Evolutionary conservation across 371 early-diverging fungal genomes (phyloP), one percentile per base, ranked within the genome.

Genomic region (Mortierella sp.): DNA sequence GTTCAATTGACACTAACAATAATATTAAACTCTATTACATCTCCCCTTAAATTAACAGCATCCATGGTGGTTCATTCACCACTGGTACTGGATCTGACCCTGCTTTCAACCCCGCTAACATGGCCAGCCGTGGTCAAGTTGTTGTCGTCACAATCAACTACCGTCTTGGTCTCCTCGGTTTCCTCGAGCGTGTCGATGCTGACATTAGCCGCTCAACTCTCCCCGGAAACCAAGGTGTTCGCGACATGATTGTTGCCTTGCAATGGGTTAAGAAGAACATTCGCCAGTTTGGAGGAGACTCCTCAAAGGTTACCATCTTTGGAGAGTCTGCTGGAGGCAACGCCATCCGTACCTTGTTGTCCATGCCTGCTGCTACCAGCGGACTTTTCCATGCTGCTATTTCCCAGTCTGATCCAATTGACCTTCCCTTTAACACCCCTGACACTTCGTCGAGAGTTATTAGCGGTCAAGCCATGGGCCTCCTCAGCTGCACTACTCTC

Each of bases 251-350:
- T 24, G 69, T 86, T 36, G 89, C 88, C 19, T 69, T 89, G 40
- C 28, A 85, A 59, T 89, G 89, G 89, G 84, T 88, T 43, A 70
- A 85, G 68, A 75, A 62, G 15, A 74, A 88, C 77, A 85, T 88
- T 58, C 68, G 57, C 58, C 62, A 61, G 45, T 89, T 89, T 65
- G 87, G 87, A 15, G 89, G 89, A 45, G 84, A 87, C 62, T 60
- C 83, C 1, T 33, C 61, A 28, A 64, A 77, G 63, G 83, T 88
- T 21, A 86, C 86, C 11, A 57, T 87, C 40, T 83, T 84, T 63
- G 89, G 89, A 1, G 84, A 87, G 60, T 87, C 87, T 21, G 87
- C 89, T 24, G 89, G 89, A 38, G 87, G 86, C 22, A 73, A 78
- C 61, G 86, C 87, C 4, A 64, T 84, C 65, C 84, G 76, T 52